Evolutionary conservation across 176 grass and related monocot genomes (phyloP).

Genomic region (Oryza nivara): DNA sequence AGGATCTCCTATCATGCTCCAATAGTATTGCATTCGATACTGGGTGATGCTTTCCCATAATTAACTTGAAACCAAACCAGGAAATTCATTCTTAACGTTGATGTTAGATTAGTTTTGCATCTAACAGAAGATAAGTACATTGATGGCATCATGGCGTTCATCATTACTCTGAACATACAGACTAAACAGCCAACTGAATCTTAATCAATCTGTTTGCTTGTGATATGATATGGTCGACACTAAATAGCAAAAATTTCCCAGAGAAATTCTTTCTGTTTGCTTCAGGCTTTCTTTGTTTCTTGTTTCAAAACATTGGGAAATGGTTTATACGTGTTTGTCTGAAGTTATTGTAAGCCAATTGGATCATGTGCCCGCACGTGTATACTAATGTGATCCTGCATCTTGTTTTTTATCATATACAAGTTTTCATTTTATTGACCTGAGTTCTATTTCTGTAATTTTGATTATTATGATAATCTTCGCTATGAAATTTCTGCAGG

Average conservation of each 20-base stretch:
- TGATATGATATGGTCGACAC: background rate
- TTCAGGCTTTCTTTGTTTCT: background rate
- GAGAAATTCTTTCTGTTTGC: background rate
- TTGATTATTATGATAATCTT: background rate
- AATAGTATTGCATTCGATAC: too few species aligned
- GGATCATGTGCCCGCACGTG: background rate
- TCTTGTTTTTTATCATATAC: background rate
- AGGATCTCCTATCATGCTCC: too few species aligned
- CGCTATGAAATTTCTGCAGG: slow-evolving; percentile 49
- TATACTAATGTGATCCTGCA: background rate
- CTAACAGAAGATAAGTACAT: too few species aligned
- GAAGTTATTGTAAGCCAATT: background rate
- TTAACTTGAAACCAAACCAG: background rate
- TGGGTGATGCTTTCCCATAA: too few species aligned
- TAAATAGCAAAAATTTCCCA: background rate
- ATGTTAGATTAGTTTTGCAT: too few species aligned
- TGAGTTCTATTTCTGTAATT: background rate
- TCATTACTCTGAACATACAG: background rate
- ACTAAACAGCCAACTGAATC: background rate
- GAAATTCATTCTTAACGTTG: background rate
- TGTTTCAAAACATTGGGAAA: background rate
- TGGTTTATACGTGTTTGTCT: background rate
- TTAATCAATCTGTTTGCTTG: background rate
- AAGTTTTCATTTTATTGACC: background rate
- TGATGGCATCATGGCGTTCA: too few species aligned